phyloP scores from a whole-genome alignment of 1,284 basidiomycete species.

The Apiotrichum laibachii region DNA sequence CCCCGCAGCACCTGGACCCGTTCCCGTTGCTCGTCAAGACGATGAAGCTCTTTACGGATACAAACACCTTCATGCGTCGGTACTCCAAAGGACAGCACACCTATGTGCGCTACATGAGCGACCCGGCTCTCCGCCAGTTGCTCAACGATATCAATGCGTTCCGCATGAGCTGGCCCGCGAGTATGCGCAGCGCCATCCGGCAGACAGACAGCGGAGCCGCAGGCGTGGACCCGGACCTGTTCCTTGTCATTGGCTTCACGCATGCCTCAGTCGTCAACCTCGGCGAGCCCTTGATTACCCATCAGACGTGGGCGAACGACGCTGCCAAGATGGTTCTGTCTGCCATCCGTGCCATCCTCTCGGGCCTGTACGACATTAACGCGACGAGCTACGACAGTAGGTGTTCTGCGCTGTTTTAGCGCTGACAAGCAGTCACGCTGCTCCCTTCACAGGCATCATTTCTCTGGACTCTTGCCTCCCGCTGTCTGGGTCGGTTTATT shows the following conservation, averaged over 20 bases:
- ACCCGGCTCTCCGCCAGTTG: constrained; percentile 31
- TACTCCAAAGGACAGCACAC: constrained; percentile 36
- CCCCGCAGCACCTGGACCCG: constrained; percentile 48
- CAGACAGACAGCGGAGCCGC: constrained; percentile 14
- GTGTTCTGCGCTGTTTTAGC: background rate
- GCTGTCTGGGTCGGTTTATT: constrained; percentile 38
- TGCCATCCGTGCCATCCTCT: constrained; percentile 42
- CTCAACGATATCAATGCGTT: constrained; percentile 40
- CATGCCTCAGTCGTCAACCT: constrained; percentile 36
- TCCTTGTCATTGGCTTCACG: constrained; percentile 30
- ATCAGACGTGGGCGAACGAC: constrained; percentile 38
- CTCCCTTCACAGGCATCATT: constrained; percentile 29
- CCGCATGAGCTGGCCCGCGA: constrained; percentile 33
- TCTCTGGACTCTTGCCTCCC: constrained; percentile 29
- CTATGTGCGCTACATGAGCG: constrained; percentile 27
- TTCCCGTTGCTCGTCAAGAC: constrained; percentile 62
- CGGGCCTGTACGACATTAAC: constrained; percentile 42
- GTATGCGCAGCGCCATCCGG: constrained; percentile 33
- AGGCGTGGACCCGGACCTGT: constrained; percentile 34
- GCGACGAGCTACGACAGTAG: constrained; percentile 44
- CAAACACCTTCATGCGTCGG: constrained; percentile 33
- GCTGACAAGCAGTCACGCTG: constrained; percentile 31
- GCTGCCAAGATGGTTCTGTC: constrained; percentile 38
- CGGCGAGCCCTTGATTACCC: constrained; percentile 40
- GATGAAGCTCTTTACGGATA: constrained; percentile 58